Evolutionary conservation across 768 basidiomycete genomes (phyloP), one percentile per base, ranked within the genome.

Genomic region (Imleria badia): DNA sequence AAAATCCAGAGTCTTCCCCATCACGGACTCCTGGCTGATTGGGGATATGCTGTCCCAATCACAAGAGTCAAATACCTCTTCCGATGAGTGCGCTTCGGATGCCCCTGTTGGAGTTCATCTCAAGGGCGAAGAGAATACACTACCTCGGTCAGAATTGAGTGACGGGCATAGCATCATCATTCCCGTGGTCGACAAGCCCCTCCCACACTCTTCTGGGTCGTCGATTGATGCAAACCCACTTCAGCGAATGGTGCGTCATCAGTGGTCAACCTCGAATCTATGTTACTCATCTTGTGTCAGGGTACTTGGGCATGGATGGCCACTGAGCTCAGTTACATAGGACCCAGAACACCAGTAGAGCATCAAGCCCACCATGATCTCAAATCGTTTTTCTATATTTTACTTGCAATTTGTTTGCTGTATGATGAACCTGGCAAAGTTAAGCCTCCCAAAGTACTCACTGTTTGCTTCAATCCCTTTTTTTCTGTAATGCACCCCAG

Each of bases 351-450:
- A 2, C 51, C 51, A 3, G 48, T 59, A 13, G 6, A 22, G 2
- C 59, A 60, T 40, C 2, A 11, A 20, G 30, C 3, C 1, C 22
- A 41, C 23, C 55, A 58, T 15, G 48, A 58, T 8, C 39, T 62
- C 1, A 48, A 62, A 13, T 60, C 48, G 6, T 47, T 62, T 6
- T 60, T 55, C 13, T 57, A 62, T 4, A 30, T 62, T 3, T 7
- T 62, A 7, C n/a, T n/a, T n/a, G n/a, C n/a, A n/a, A n/a, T n/a
- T n/a, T n/a, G n/a, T n/a, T n/a, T n/a, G n/a, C n/a, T n/a, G n/a
- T n/a, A n/a, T n/a, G n/a, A n/a, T n/a, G n/a, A n/a, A n/a, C n/a
- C n/a, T n/a, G n/a, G n/a, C n/a, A n/a, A n/a, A n/a, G n/a, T n/a
- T n/a, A n/a, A n/a, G n/a, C n/a, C n/a, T n/a, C n/a, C n/a, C n/a